Evolutionary conservation across 805 yeast genomes (phyloP).

Genomic region (Debaryomyces tyrocola): DNA sequence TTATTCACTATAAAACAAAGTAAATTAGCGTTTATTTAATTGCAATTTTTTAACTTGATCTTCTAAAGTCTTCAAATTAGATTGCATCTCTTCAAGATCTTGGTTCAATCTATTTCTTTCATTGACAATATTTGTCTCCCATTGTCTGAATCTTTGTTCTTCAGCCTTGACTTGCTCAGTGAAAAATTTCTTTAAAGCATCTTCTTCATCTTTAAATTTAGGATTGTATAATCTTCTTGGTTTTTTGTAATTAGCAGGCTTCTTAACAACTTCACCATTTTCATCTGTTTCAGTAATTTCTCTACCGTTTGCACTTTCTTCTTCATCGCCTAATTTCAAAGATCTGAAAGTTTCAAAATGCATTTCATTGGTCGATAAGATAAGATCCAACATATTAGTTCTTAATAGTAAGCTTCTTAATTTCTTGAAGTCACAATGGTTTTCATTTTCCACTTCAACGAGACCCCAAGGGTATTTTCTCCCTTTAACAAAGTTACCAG

Average conservation of each 20-base stretch:
- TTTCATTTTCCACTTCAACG: slow-evolving; percentile 84
- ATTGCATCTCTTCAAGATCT: slow-evolving; percentile 88
- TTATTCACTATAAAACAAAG: slow-evolving; percentile 1
- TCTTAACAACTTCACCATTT: slow-evolving; percentile 31
- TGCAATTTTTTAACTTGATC: slow-evolving; percentile 68
- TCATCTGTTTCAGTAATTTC: slow-evolving; percentile 29
- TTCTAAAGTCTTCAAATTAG: slow-evolving; percentile 69
- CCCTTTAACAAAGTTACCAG: slow-evolving; percentile 69
- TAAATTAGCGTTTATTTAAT: slow-evolving; percentile 28
- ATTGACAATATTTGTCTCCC: slow-evolving; percentile 96
- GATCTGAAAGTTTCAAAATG: slow-evolving; percentile 83
- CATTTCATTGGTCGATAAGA: slow-evolving; percentile 74
- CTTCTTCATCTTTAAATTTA: slow-evolving; percentile 94
- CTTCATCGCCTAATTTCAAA: slow-evolving; percentile 54
- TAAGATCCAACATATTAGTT: slow-evolving; percentile 80
- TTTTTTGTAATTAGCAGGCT: slow-evolving; percentile 36
- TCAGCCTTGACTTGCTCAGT: slow-evolving; percentile 95
- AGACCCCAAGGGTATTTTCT: slow-evolving; percentile 91
- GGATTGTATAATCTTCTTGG: slow-evolving; percentile 73
- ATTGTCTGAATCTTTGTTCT: slow-evolving; percentile 95
- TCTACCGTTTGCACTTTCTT: slow-evolving; percentile 22
- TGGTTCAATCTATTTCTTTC: slow-evolving; percentile 92
- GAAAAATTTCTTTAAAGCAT: slow-evolving; percentile 86
- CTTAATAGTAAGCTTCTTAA: slow-evolving; percentile 76
- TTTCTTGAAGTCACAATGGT: slow-evolving; percentile 82